Evolutionary conservation across 805 yeast species (phyloP).

Genomic region (Candida montana): DNA sequence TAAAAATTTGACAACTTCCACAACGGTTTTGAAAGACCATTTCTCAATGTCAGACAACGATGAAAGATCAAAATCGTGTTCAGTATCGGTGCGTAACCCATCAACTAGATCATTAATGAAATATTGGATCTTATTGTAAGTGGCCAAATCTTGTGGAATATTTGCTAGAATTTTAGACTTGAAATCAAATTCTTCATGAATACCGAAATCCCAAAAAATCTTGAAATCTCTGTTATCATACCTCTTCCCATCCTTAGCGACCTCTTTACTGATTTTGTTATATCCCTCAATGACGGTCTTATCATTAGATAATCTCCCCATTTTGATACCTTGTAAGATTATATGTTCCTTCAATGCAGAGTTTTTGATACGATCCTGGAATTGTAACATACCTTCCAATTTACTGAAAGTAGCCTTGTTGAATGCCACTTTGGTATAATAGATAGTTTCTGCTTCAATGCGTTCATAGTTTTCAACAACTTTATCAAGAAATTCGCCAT

Average conservation of each 20-base stretch:
- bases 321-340: conserved; percentile 24
- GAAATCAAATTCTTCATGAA: conserved; percentile 25
- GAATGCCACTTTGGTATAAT: conserved; percentile 48
- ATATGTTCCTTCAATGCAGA: conserved; percentile 35
- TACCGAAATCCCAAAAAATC: conserved; percentile 48
- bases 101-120: conserved; percentile 12
- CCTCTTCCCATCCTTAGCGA: conserved; percentile 9
- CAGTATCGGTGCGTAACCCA: conserved; percentile 7
- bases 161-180: conserved; percentile 7
- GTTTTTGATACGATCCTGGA: conserved; percentile 44
- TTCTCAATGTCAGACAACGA: conserved; percentile 15
- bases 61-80: conserved; percentile 7
- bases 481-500: conserved; percentile 30
- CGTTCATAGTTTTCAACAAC: conserved; percentile 49
- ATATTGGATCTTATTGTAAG: conserved; percentile 13
- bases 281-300: conserved; percentile 16
- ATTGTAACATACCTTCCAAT: conserved; percentile 57
- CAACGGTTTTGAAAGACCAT: conserved; percentile 19
- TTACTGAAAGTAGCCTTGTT: conserved; percentile 60
- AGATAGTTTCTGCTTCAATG: conserved; percentile 44
- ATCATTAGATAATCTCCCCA: conserved; percentile 25
- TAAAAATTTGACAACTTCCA: conserved; percentile 7
- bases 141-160: conserved; percentile 8
- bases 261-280: conserved; percentile 26
- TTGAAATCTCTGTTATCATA: conserved; percentile 57